Conservation (phyloP, 805 yeast species). For the Osmozyma mogii region DNA sequence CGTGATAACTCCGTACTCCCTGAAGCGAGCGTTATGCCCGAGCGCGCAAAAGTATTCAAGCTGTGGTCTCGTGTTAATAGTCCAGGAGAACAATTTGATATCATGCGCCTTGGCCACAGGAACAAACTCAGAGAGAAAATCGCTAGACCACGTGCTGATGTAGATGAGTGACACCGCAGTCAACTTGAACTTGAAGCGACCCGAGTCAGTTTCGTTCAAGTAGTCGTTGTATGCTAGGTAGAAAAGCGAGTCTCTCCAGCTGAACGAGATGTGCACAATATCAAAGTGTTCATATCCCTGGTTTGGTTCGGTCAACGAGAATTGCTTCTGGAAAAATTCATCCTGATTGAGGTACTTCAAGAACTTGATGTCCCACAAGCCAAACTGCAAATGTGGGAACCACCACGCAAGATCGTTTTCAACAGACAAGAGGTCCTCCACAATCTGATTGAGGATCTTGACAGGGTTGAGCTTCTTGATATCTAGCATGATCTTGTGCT, state of each 20-base stretch:
- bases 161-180: constrained; percentile 33
- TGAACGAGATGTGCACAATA: constrained; percentile 27
- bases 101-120: constrained; percentile 27
- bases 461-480: constrained; percentile 34
- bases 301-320: constrained; percentile 3
- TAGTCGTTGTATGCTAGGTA: constrained; percentile 30
- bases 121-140: constrained; percentile 26
- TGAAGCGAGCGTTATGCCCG: constrained; percentile 16
- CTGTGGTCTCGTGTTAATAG: constrained; percentile 29
- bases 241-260: constrained; percentile 25
- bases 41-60: constrained; percentile 23
- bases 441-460: constrained; percentile 19
- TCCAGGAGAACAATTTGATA: constrained; percentile 32
- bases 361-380: constrained; percentile 33
- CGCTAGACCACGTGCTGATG: constrained; percentile 29
- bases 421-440: constrained; percentile 22
- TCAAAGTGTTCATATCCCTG: constrained; percentile 22
- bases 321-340: constrained; percentile 21
- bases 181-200: constrained; percentile 15
- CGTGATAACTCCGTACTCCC: constrained; percentile 28
- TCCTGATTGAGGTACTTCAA: constrained; percentile 34
- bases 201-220: constrained; percentile 17
- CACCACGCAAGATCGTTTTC: constrained; percentile 28
- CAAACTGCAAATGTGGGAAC: constrained; percentile 31
- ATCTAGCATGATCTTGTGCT: constrained; percentile 29